These are phyloP conservation scores for Dactylis glomerata DNA, from an alignment of 176 grass and related monocot genomes.

Conservation along the genomic window DNA sequence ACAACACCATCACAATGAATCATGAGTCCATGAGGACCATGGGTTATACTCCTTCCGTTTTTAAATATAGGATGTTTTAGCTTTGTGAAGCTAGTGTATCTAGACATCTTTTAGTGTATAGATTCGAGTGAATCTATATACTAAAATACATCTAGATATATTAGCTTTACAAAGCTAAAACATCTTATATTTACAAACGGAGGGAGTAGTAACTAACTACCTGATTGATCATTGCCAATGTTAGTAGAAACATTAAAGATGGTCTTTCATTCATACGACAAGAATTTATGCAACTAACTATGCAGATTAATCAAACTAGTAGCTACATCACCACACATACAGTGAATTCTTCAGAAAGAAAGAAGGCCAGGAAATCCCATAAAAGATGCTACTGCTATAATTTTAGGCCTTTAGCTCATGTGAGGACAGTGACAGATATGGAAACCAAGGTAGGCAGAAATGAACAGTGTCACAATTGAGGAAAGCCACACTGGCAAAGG, in stretches of 20 bases:
- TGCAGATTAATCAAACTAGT: neutral
- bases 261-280: neutral
- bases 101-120: no score
- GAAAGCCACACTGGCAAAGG: neutral
- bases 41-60: no score
- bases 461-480: neutral
- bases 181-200: no score
- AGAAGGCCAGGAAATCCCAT: conserved; percentile 14
- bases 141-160: no score
- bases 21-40: neutral
- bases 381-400: neutral
- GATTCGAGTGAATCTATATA: no score
- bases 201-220: neutral
- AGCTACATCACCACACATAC: neutral
- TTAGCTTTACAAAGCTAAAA: no score
- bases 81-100: no score
- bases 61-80: neutral
- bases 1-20: neutral
- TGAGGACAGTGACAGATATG: neutral
- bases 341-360: neutral
- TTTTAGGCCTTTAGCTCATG: neutral
- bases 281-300: neutral
- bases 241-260: neutral
- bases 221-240: neutral
- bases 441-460: conserved; percentile 9